These are phyloP conservation scores for Chara braunii DNA, from an alignment of 139 green algal species.

Conservation along the genomic window DNA sequence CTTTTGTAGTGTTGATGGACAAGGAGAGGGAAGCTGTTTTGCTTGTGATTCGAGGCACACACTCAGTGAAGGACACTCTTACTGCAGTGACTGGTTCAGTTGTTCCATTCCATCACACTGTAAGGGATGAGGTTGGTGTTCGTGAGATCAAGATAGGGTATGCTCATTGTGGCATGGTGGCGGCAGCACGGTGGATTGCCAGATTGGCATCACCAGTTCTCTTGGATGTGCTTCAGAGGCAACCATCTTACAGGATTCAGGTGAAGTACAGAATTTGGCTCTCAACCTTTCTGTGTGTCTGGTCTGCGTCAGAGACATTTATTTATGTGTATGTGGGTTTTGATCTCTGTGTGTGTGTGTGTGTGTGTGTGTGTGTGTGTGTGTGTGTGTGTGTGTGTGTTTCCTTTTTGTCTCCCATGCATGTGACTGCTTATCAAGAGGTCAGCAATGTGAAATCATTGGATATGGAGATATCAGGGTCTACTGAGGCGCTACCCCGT, in stretches of 20 bases:
- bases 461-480: too few relatives aligned
- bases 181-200: conserved; percentile 37
- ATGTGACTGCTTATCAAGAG: too few relatives aligned
- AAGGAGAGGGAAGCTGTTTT: conserved; percentile 20
- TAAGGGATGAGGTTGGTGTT: conserved; percentile 32
- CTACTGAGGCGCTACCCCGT: too few relatives aligned
- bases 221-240: background rate
- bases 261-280: too few relatives aligned
- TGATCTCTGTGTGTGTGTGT: too few relatives aligned
- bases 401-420: too few relatives aligned
- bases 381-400: too few relatives aligned
- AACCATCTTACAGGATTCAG: conserved; percentile 18
- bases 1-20: conserved; percentile 43
- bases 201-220: background rate
- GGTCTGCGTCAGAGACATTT: too few relatives aligned
- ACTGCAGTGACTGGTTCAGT: conserved; percentile 41
- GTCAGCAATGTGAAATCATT: too few relatives aligned
- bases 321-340: too few relatives aligned
- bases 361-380: too few relatives aligned
- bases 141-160: conserved; percentile 44
- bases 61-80: conserved; percentile 47
- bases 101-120: conserved; percentile 42
- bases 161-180: conserved; percentile 48
- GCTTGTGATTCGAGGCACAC: conserved; percentile 47
- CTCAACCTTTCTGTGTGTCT: too few relatives aligned